phyloP scores from a whole-genome alignment of 148 eudicot genomes.

The Vaccinium myrtillus region DNA sequence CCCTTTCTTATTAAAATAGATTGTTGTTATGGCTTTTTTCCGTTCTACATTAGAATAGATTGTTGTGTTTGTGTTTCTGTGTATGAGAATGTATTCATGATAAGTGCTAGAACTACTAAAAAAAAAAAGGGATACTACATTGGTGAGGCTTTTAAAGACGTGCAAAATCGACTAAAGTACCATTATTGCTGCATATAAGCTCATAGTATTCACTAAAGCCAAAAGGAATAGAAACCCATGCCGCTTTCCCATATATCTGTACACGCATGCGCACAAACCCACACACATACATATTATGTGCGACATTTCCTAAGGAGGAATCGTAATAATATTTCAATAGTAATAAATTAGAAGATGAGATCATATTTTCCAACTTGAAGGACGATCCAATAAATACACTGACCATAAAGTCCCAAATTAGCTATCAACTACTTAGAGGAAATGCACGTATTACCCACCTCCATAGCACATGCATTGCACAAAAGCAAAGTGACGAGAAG shows the following conservation, averaged over 20 bases:
- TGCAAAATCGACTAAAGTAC: neutral
- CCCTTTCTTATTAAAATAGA: no score
- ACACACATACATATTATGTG: no score
- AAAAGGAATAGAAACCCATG: neutral
- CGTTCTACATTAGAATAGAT: neutral
- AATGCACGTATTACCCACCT: slow-evolving; percentile 40
- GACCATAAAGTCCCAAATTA: neutral
- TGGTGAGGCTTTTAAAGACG: neutral
- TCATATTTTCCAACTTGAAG: neutral
- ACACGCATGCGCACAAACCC: neutral
- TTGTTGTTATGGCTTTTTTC: no score
- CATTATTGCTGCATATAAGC: neutral
- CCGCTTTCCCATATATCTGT: no score
- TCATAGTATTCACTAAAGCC: neutral
- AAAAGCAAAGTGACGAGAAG: slow-evolving; percentile 88
- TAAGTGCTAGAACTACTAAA: neutral
- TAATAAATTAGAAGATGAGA: no score
- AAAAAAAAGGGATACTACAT: neutral
- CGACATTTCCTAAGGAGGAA: no score
- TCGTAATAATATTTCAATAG: no score
- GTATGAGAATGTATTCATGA: neutral
- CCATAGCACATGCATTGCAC: slow-evolving; percentile 98
- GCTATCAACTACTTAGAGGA: neutral
- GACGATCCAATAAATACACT: neutral
- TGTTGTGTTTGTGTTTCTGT: neutral